These are phyloP conservation scores for Stemphylium beticola DNA, from an alignment of 2,329 filamentous ascomycete genomes.

Conservation along the genomic window DNA sequence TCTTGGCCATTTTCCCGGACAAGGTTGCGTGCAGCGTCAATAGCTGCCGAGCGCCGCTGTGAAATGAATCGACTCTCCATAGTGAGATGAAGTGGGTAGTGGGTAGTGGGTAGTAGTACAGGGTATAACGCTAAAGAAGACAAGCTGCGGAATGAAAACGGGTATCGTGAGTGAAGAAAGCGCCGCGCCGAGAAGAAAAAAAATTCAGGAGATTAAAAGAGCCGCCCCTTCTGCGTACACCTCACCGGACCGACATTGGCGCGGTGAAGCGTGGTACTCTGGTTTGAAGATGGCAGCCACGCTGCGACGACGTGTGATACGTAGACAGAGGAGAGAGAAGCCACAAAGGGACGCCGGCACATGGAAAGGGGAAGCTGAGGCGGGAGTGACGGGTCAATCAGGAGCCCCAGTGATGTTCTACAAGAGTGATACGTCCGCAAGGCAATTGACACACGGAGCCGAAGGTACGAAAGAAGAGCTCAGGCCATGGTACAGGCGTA, in stretches of 20 bases:
- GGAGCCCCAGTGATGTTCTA: constrained; percentile 44
- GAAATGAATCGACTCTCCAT: constrained; percentile 39
- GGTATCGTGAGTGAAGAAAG: constrained; percentile 14
- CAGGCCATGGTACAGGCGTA: constrained; percentile 34
- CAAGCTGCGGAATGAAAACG: constrained; percentile 14
- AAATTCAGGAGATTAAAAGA: constrained; percentile 7
- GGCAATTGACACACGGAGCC: constrained; percentile 24
- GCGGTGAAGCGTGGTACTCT: constrained; percentile 36
- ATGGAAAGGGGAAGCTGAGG: constrained; percentile 14
- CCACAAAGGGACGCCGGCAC: constrained; percentile 18
- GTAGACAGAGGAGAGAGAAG: constrained; percentile 23
- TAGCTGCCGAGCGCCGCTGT: constrained; percentile 27
- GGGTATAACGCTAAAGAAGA: constrained; percentile 36
- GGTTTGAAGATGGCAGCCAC: constrained; percentile 25
- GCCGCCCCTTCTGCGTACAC: constrained; percentile 11
- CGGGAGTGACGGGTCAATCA: constrained; percentile 28
- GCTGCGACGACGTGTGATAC: constrained; percentile 37
- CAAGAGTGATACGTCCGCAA: constrained; percentile 43
- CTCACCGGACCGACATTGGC: constrained; percentile 39
- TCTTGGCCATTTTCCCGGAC: constrained; percentile 20
- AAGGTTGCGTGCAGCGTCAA: constrained; percentile 21
- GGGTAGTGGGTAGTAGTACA: constrained; percentile 29
- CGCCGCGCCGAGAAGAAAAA: constrained; percentile 11
- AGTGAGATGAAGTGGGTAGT: constrained; percentile 18
- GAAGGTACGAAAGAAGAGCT: constrained; percentile 25